Percentiles rank a stretch among this genome's conserved stretches.
Conservation (phyloP, 805 yeast species). For the Wickerhamiella slavikovae region DNA sequence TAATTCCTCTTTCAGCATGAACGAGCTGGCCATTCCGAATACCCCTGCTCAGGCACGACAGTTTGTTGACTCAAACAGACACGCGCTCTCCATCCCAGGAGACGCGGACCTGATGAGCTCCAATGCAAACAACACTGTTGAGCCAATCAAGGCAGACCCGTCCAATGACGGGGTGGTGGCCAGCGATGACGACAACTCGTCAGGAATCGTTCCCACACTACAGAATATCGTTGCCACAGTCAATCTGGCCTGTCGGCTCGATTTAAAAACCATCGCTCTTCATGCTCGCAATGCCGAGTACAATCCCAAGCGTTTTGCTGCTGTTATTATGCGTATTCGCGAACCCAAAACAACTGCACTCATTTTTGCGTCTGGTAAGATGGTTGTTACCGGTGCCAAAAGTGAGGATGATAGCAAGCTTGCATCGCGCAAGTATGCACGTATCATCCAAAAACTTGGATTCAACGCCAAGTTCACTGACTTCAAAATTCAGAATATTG, state of each 20-base stretch:
- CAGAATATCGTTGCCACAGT: slow-evolving; percentile 93
- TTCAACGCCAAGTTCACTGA: slow-evolving; percentile 96
- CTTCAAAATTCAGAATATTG: slow-evolving; percentile 94
- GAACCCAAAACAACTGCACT: slow-evolving; percentile 97
- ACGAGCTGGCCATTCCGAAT: slow-evolving; percentile 53
- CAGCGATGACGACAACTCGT: slow-evolving; percentile 23
- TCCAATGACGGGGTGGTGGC: no score
- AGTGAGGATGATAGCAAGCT: slow-evolving; percentile 96
- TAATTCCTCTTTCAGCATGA: slow-evolving; percentile 25
- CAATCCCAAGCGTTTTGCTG: slow-evolving; percentile 93
- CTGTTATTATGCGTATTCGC: slow-evolving; percentile 97
- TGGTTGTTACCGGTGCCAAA: slow-evolving; percentile 99
- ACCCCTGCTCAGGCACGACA: slow-evolving; percentile 61
- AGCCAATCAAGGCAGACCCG: slow-evolving; percentile 9
- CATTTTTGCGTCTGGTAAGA: slow-evolving; percentile 95
- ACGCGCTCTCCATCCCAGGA: slow-evolving; percentile 38
- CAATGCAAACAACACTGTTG: slow-evolving; percentile 6
- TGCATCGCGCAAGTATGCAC: slow-evolving; percentile 92
- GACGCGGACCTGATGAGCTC: slow-evolving; percentile 1
- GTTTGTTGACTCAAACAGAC: slow-evolving; percentile 46
- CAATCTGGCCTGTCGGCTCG: slow-evolving; percentile 85
- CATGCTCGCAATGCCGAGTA: slow-evolving; percentile 99
- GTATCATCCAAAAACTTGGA: slow-evolving; percentile 94
- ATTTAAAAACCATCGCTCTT: slow-evolving; percentile 87
- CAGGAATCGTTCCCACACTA: slow-evolving; percentile 90